Base-by-base conservation (phyloP, 148 eudicot species). In the Cornus florida region DNA sequence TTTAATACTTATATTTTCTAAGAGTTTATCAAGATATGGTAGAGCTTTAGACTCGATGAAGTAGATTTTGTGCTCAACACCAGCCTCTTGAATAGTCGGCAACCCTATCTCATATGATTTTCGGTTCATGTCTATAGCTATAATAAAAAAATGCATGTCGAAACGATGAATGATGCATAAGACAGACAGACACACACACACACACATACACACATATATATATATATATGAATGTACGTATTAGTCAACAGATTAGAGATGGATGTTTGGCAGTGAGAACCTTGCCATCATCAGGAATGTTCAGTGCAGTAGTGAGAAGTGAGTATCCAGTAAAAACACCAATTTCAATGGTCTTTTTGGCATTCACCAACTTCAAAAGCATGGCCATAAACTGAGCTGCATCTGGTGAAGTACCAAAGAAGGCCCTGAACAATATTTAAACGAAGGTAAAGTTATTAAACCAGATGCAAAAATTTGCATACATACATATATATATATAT, bases 241-340 rank as follows among this genome's bases (percentile, higher is more conserved):
- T 53, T 13, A 53, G 12, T 11, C 12, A 43, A 43, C 48, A 43
- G 48, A 43, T 1, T 43, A 7, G 48, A 43, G 10, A 53, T 53
- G 4, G 14, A 53, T 53, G 19, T 43, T 3, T 6, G 48, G 10
- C 48, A 43, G 10, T 9, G 10, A 43, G 48, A 43, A 83, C 88
- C 87, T 86, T 78, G 22, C 85, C 89, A 64, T 90, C 87, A 67
- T 82, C 78, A 48, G 87, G 88, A 76, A 85, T 80, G 1, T 84
- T 57, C 14, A 82, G 88, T 17, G 90, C 90, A 66, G 92, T 87
- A 16, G 82, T 81, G 39, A 89, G 84, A 53, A 87, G 89, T 11
- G 88, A 89, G 19, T 86, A 86, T 71, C 88, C 88, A 6, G 86
- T 83, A 64, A 66, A 86, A 2, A 86, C 88, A 23, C 88, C 84